A percentile compares a stretch with the other conserved stretches of the same genome.
These are phyloP conservation scores for Meira nashicola DNA, from an alignment of 1,284 basidiomycete genomes.

Conservation along the genomic window DNA sequence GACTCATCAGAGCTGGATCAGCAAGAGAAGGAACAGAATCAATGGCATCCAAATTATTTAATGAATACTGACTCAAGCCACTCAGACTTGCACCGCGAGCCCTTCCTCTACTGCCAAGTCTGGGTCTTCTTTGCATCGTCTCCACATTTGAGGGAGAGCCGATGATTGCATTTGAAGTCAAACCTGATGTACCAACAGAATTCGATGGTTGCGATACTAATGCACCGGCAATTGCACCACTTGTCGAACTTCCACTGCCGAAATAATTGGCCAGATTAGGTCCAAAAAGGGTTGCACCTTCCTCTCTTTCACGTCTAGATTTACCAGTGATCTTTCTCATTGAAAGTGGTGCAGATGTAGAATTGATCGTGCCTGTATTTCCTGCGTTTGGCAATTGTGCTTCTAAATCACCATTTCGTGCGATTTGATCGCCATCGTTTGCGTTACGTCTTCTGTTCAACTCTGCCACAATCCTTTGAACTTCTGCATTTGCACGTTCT, in stretches of 20 bases:
- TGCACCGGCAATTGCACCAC: slow-evolving; percentile 26
- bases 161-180: slow-evolving; percentile 15
- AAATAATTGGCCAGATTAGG: slow-evolving; percentile 45
- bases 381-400: not conserved
- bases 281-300: slow-evolving; percentile 39
- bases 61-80: slow-evolving; percentile 21
- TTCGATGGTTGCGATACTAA: not conserved
- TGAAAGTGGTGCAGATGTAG: slow-evolving; percentile 5
- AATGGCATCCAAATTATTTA: slow-evolving; percentile 24
- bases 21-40: slow-evolving; percentile 30
- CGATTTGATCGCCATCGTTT: no score
- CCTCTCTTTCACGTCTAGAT: slow-evolving; percentile 34
- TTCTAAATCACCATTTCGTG: no score
- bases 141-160: not conserved
- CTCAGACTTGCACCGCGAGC: slow-evolving; percentile 41
- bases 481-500: not conserved
- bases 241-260: slow-evolving; percentile 31
- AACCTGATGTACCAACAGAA: slow-evolving; percentile 11
- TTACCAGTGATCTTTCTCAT: slow-evolving; percentile 15
- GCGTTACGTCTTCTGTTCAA: no score
- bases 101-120: slow-evolving; percentile 37
- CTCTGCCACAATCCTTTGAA: not conserved
- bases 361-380: not conserved
- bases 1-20: slow-evolving; percentile 4
- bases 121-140: slow-evolving; percentile 5